Percentiles rank a stretch among this genome's conserved stretches.
Evolutionary conservation across 2,329 filamentous ascomycete genomes (phyloP).

Genomic region (Pseudonectria foliicola): DNA sequence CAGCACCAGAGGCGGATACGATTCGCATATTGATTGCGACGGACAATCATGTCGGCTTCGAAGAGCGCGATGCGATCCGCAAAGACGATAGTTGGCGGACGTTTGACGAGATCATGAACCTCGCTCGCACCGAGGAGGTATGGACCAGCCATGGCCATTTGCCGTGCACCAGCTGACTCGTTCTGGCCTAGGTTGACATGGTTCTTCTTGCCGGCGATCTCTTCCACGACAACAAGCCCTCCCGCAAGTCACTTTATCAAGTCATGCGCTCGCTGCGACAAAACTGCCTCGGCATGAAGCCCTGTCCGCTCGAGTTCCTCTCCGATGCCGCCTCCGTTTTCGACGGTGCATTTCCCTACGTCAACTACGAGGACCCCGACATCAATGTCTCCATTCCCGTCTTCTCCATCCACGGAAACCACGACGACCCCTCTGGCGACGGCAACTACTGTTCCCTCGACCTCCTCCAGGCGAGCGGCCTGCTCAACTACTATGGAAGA

Average conservation of each 20-base stretch:
- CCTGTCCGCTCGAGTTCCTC: constrained; percentile 89
- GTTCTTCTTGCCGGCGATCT: constrained; percentile 89
- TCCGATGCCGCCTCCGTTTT: constrained; percentile 91
- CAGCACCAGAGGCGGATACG: constrained; percentile 59
- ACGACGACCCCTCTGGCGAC: constrained; percentile 96
- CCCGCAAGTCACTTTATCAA: constrained; percentile 90
- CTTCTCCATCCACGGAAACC: constrained; percentile 97
- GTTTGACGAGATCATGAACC: constrained; percentile 89
- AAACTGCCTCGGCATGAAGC: constrained; percentile 92
- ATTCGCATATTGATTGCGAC: constrained; percentile 92
- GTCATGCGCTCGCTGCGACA: constrained; percentile 91
- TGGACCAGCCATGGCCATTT: constrained; percentile 4
- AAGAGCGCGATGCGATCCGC: constrained; percentile 87
- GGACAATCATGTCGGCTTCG: constrained; percentile 96
- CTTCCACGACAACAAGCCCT: constrained; percentile 98
- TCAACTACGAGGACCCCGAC: constrained; percentile 96
- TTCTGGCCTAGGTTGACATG: constrained; percentile 68
- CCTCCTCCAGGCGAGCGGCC: constrained; percentile 78
- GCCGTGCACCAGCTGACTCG: neutral
- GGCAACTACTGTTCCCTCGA: constrained; percentile 88
- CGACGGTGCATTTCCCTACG: constrained; percentile 80
- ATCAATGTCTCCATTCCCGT: constrained; percentile 97
- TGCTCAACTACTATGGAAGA: constrained; percentile 94
- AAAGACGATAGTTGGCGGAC: constrained; percentile 95
- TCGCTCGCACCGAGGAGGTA: constrained; percentile 78